phyloP scores from a whole-genome alignment of 768 basidiomycete species.

The Tephrocybe sp. region DNA sequence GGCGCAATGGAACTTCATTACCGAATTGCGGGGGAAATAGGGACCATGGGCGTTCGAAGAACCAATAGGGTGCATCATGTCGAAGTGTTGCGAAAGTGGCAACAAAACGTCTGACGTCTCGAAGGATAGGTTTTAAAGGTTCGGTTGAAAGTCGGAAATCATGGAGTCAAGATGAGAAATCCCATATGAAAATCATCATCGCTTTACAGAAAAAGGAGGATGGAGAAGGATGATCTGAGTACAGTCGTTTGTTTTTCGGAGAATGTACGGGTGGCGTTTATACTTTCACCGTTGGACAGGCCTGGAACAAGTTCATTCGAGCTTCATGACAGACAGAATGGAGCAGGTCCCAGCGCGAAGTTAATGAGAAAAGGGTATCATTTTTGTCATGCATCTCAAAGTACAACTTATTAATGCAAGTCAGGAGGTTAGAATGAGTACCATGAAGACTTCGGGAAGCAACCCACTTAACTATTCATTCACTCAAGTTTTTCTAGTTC shows the following conservation, averaged over 20 bases:
- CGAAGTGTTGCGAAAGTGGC: not conserved
- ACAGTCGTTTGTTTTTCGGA: constrained; percentile 11
- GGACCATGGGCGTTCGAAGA: not conserved
- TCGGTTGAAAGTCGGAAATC: constrained; percentile 2
- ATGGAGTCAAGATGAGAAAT: not conserved
- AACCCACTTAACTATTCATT: constrained; percentile 27
- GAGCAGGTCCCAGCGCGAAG: not conserved
- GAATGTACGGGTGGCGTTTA: constrained; percentile 3
- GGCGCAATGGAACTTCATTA: not conserved
- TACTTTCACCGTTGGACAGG: not conserved
- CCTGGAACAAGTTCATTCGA: not conserved
- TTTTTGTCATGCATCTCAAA: not conserved
- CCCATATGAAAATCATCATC: not conserved
- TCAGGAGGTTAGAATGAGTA: not conserved
- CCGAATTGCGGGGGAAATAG: not conserved
- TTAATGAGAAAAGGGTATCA: constrained; percentile 12
- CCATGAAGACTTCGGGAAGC: not conserved
- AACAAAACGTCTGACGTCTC: not conserved
- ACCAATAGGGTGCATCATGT: not conserved
- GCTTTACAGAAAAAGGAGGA: not conserved
- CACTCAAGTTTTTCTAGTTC: constrained; percentile 91
- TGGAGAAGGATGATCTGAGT: not conserved
- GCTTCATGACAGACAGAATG: not conserved
- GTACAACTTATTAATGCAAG: not conserved
- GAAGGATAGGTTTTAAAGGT: not conserved